Conservation (phyloP, 2,329 filamentous ascomycete genomes). For the Cladosporium sp. region DNA sequence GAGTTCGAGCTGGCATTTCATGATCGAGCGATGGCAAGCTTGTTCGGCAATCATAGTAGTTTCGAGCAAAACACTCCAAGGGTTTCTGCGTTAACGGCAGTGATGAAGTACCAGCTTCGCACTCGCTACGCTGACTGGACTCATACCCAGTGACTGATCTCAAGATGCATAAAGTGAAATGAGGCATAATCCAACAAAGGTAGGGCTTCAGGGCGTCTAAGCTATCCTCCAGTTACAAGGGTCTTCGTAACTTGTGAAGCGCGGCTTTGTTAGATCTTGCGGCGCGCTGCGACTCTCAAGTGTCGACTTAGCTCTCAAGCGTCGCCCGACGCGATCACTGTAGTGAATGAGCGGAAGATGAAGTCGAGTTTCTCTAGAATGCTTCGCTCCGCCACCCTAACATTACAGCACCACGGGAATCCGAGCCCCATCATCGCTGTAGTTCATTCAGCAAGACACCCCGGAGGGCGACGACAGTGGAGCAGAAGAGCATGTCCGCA, state of each 20-base stretch:
- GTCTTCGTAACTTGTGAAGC: background rate
- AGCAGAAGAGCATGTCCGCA: background rate
- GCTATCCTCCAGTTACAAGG: background rate
- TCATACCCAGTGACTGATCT: background rate
- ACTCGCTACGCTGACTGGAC: background rate
- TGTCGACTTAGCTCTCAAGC: background rate
- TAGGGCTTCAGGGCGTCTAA: background rate
- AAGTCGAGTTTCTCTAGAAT: background rate
- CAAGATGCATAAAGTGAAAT: background rate
- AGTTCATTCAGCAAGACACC: background rate
- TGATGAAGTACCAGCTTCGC: too few relatives aligned
- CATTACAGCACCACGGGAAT: too few relatives aligned
- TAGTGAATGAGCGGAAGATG: background rate
- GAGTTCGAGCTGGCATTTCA: conserved; percentile 17
- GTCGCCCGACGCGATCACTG: background rate
- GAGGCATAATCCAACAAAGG: background rate
- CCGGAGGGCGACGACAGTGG: background rate
- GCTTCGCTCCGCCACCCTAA: background rate
- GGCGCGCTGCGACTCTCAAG: background rate
- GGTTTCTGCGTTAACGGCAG: too few relatives aligned
- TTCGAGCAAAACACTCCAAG: conserved; percentile 25
- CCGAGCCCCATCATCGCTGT: too few relatives aligned
- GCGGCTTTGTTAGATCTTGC: background rate
- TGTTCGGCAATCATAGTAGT: conserved; percentile 20
- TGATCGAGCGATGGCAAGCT: conserved; percentile 15